phyloP scores from a whole-genome alignment of 495 filamentous ascomycete genomes.

The Immersiella caudata region DNA sequence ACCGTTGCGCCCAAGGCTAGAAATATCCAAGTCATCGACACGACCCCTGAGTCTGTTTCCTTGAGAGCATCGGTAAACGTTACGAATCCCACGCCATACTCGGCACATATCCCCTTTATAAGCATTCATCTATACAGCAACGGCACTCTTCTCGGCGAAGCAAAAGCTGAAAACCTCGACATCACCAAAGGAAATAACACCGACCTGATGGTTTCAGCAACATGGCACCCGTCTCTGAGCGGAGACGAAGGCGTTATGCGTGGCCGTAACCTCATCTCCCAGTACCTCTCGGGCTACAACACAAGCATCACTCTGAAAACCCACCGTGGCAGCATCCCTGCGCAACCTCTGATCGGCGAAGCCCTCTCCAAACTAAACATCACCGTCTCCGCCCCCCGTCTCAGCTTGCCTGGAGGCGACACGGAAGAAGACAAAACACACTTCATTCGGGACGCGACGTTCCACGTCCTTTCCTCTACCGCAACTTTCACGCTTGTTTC shows the following conservation, averaged over 20 bases:
- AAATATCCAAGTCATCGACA: conserved; percentile 66
- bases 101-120: conserved; percentile 74
- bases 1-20: conserved; percentile 63
- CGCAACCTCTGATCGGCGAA: conserved; percentile 69
- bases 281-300: conserved; percentile 87
- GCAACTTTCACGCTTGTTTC: conserved; percentile 83
- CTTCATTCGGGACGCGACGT: conserved; percentile 85
- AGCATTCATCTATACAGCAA: conserved; percentile 77
- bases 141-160: conserved; percentile 72
- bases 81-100: conserved; percentile 87
- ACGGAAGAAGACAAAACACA: conserved; percentile 53
- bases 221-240: conserved; percentile 72
- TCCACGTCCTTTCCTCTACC: conserved; percentile 83
- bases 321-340: conserved; percentile 71
- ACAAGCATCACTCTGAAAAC: conserved; percentile 72
- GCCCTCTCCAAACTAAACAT: conserved; percentile 70
- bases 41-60: conserved; percentile 66
- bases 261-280: conserved; percentile 74
- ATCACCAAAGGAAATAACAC: conserved; percentile 72
- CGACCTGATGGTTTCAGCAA: conserved; percentile 66
- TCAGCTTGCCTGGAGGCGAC: conserved; percentile 53
- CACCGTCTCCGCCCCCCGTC: conserved; percentile 67
- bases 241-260: conserved; percentile 61
- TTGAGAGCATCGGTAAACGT: conserved; percentile 73
- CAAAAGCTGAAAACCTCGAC: conserved; percentile 60